Evolutionary conservation across 106 monocot genomes (phyloP).

Genomic region (Triglochin maritima): DNA sequence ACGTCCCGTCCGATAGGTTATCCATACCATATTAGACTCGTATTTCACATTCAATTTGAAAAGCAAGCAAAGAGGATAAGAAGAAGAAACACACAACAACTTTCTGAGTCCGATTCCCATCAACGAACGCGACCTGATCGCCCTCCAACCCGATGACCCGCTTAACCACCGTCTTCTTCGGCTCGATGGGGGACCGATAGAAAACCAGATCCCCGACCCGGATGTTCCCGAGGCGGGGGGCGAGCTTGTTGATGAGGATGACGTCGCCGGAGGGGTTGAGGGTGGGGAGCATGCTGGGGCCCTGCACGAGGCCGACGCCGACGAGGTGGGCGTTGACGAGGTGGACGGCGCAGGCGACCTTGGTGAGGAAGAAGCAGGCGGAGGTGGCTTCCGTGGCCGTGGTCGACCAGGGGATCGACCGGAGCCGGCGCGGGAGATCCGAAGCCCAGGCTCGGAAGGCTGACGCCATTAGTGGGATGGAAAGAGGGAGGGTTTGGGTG

Average conservation of each 20-base stretch:
- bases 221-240: slow-evolving; percentile 24
- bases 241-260: slow-evolving; percentile 43
- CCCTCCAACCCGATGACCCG: slow-evolving; percentile 75
- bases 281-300: slow-evolving; percentile 89
- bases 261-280: slow-evolving; percentile 73
- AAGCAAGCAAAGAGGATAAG: not conserved
- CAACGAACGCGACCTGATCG: slow-evolving; percentile 41
- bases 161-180: slow-evolving; percentile 52
- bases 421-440: not conserved
- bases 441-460: not conserved
- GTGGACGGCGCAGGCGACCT: slow-evolving; percentile 45
- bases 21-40: no score
- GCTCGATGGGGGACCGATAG: slow-evolving; percentile 60
- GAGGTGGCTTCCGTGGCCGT: no score
- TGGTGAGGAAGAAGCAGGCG: slow-evolving; percentile 13
- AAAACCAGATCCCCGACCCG: slow-evolving; percentile 52
- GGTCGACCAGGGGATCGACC: not conserved
- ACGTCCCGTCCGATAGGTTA: no score
- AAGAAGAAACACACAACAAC: slow-evolving; percentile 32
- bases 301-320: slow-evolving; percentile 33
- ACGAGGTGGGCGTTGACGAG: slow-evolving; percentile 37
- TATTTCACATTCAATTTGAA: not conserved
- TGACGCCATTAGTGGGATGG: no score
- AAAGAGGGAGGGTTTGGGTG: no score
- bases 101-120: slow-evolving; percentile 23